Conservation (phyloP, 1,139 yeast species). For the Suhomyces taliae region DNA sequence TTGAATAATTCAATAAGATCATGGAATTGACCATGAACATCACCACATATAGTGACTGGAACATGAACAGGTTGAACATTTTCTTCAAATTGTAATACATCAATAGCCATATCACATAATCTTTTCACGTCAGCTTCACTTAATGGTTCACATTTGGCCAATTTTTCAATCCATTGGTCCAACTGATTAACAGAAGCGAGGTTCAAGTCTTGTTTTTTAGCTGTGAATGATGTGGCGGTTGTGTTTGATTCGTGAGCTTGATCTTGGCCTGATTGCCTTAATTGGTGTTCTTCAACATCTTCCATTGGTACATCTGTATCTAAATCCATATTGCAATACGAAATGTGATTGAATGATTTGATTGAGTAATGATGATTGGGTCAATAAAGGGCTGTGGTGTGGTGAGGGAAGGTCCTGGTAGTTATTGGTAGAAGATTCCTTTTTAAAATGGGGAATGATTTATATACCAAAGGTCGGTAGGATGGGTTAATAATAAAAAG, state of each 20-base stretch:
- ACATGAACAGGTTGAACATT: conserved; percentile 94
- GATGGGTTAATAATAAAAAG: not conserved
- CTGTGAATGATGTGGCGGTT: conserved; percentile 13
- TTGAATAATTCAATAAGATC: conserved; percentile 87
- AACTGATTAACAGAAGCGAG: conserved; percentile 56
- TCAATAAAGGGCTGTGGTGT: not conserved
- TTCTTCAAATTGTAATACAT: conserved; percentile 84
- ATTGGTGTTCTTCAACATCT: conserved; percentile 58
- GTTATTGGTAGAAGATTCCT: not conserved
- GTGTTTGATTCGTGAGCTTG: conserved; percentile 16
- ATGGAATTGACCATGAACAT: conserved; percentile 96
- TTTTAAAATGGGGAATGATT: not conserved
- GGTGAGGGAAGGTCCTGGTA: not conserved
- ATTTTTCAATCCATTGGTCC: conserved; percentile 85
- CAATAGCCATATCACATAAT: conserved; percentile 89
- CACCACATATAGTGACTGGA: conserved; percentile 97
- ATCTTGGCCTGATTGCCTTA: conserved; percentile 16
- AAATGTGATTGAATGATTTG: not conserved
- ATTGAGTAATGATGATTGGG: not conserved
- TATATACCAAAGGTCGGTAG: not conserved
- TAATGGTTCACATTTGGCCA: conserved; percentile 78
- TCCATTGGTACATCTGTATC: conserved; percentile 74
- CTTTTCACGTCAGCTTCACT: conserved; percentile 79
- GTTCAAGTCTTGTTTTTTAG: conserved; percentile 26
- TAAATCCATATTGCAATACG: conserved; percentile 48